Evolutionary conservation across 2,329 filamentous ascomycete species (phyloP), one percentile per base, ranked within the genome.

Genomic region (Cordyceps militaris): DNA sequence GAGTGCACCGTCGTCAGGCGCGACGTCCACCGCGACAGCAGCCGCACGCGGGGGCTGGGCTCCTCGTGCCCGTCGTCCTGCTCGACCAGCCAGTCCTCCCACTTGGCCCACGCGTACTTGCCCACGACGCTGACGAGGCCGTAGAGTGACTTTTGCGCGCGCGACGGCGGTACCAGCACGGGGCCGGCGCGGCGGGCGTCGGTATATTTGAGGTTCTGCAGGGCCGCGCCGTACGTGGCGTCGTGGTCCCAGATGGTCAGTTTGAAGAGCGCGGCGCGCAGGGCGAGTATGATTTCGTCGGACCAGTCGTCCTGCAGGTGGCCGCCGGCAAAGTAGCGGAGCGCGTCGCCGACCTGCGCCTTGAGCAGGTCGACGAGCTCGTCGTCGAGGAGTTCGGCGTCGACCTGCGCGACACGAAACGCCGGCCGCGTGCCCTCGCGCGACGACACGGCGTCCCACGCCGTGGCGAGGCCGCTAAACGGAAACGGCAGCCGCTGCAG

Each of bases 211-310:
- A 99, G 80, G 62, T 96, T 96, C 72, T 99, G 94, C 51, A 99
- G 77, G 36, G 90, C 86, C 11, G 94, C 94, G 60, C 94, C 94
- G 71, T 99, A 97, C 5, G 89, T 95, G 40, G 94, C 90, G 70
- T 96, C 87, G 71, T 97, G 90, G 71, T 97, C 92, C 94, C 94
- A 99, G 59, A 99, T 86, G 16, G 89, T 91, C 61, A 99, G 81
- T 73, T 99, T 99, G 79, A 97, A 99, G 8, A 99, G 77, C 3
- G 91, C 77, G 2, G 87, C 84, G 48, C 93, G 81, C 57, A 99
- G 78, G 0, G 78, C 81, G 28, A 97, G 79, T 61, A 88, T 79
- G 56, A 97, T 93, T 74, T 97, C 94, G 54, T 89, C 80, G 14
- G 86, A 85, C 85, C 90, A 97, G 66, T 96, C 89, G 70, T 96